These are phyloP conservation scores for Rhizopus arrhizus DNA, from an alignment of 371 early-diverging fungal genomes.

Conservation along the genomic window DNA sequence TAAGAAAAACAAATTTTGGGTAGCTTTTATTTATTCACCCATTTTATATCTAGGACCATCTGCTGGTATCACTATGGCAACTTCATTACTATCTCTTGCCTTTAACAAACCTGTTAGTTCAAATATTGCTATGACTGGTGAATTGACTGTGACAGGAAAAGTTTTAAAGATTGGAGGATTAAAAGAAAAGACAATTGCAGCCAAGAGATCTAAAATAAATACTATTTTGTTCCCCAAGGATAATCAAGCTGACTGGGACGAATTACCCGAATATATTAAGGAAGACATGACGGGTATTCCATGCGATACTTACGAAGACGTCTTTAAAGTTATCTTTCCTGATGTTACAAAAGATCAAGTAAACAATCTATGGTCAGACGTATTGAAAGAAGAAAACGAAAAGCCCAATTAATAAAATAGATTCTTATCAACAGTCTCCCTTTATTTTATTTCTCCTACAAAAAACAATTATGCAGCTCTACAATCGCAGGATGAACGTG, in stretches of 20 bases:
- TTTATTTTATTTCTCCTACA: too few relatives aligned
- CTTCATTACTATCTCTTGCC: constrained; percentile 89
- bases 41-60: constrained; percentile 73
- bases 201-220: constrained; percentile 90
- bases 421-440: too few relatives aligned
- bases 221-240: constrained; percentile 88
- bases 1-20: constrained; percentile 5
- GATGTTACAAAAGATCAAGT: constrained; percentile 28
- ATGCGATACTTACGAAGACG: constrained; percentile 82
- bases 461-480: too few relatives aligned
- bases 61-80: constrained; percentile 95
- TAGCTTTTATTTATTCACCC: background rate
- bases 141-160: constrained; percentile 95
- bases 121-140: constrained; percentile 97
- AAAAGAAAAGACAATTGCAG: constrained; percentile 97
- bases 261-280: constrained; percentile 87
- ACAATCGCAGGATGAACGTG: too few relatives aligned
- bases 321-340: constrained; percentile 42
- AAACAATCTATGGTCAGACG: constrained; percentile 24
- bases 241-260: constrained; percentile 93
- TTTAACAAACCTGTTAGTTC: constrained; percentile 73
- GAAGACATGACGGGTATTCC: constrained; percentile 86
- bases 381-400: constrained; percentile 20
- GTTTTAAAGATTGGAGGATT: constrained; percentile 96
- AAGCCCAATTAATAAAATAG: background rate